phyloP scores from a whole-genome alignment of 371 early-diverging fungal genomes.

The Catenaria anguillulae region DNA sequence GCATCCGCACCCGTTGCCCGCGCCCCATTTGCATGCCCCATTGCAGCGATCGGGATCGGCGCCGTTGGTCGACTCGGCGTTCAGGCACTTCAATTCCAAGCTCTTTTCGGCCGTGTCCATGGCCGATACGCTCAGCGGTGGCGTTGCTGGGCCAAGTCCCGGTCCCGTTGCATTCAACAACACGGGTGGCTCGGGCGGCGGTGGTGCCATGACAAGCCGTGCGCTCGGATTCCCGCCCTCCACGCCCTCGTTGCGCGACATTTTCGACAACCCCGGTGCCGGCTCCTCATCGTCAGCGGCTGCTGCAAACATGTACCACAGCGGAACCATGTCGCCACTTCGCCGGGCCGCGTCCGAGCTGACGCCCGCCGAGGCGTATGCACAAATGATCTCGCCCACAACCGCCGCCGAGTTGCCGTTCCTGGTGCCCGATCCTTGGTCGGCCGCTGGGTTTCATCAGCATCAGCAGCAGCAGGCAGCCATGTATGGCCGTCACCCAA shows the following conservation, averaged over 20 bases:
- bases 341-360: not conserved
- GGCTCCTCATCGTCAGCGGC: too few species aligned
- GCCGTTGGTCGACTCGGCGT: too few species aligned
- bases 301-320: too few species aligned
- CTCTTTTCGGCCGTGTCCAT: slow-evolving; percentile 13
- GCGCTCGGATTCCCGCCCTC: too few species aligned
- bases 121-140: not conserved
- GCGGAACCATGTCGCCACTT: too few species aligned
- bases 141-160: not conserved
- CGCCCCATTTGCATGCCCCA: too few species aligned
- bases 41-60: too few species aligned
- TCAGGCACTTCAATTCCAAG: slow-evolving; percentile 34
- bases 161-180: not conserved
- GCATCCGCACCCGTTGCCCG: too few species aligned
- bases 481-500: too few species aligned
- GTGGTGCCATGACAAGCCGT: too few species aligned
- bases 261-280: not conserved
- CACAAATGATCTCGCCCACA: not conserved
- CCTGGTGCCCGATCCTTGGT: not conserved
- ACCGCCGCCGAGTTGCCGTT: slow-evolving; percentile 1
- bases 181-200: too few species aligned
- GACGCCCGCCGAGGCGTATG: not conserved
- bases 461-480: too few species aligned
- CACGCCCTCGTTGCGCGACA: not conserved
- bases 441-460: not conserved